Conservation (phyloP, 2,329 filamentous ascomycete species). For the Penicillium sp. region DNA sequence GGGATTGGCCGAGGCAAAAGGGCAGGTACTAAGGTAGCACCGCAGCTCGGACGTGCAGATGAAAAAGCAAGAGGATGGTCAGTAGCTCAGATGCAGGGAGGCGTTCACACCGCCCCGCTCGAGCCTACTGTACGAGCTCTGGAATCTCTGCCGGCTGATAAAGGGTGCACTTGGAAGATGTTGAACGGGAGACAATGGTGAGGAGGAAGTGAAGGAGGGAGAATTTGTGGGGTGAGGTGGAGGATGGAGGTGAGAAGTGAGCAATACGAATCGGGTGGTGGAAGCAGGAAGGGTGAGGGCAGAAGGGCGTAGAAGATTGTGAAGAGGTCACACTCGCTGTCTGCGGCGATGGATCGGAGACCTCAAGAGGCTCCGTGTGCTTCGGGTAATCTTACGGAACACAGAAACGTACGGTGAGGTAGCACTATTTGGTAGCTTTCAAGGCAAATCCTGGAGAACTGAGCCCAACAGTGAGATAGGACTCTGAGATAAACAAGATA, state of each 20-base stretch:
- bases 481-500: no score
- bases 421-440: no score
- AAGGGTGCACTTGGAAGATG: not conserved
- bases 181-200: no score
- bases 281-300: not conserved
- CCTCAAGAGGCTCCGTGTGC: no score
- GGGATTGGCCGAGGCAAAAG: conserved; percentile 22
- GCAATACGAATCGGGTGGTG: not conserved
- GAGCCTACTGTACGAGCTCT: conserved; percentile 4
- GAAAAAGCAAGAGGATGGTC: conserved; percentile 18
- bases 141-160: conserved; percentile 1
- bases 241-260: conserved; percentile 1
- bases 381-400: not conserved
- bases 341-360: conserved; percentile 11
- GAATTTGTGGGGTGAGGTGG: not conserved
- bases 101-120: conserved; percentile 13
- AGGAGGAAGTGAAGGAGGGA: not conserved
- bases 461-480: no score
- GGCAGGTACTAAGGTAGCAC: conserved; percentile 22
- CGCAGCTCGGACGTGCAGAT: conserved; percentile 20
- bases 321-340: conserved; percentile 12
- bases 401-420: no score
- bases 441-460: no score
- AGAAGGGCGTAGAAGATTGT: conserved; percentile 4
- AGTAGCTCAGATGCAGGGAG: conserved; percentile 11